These are phyloP conservation scores for Gaertneriomyces sp. DNA, from an alignment of 192 early-diverging fungal species.

Conservation along the genomic window DNA sequence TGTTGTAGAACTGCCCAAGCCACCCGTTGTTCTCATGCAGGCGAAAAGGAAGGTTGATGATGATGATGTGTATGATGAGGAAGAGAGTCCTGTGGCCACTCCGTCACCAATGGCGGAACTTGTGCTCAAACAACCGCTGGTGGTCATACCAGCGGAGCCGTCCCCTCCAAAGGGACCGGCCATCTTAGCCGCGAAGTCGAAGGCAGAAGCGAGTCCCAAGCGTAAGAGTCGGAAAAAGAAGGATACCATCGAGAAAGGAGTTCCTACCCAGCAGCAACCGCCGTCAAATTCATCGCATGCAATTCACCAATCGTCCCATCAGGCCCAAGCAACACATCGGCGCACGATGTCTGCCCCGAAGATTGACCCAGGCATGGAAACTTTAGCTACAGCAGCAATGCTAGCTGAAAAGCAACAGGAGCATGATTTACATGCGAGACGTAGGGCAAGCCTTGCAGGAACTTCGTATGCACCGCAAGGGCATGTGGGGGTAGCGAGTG, in stretches of 20 bases:
- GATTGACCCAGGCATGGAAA: background rate
- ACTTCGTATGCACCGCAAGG: background rate
- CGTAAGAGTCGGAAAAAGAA: background rate
- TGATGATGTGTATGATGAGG: slow-evolving; percentile 15
- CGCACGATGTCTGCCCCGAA: background rate
- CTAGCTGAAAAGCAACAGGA: background rate
- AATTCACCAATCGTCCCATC: background rate
- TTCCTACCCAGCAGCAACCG: background rate
- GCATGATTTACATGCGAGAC: background rate
- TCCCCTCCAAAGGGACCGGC: background rate
- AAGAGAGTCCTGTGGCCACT: background rate
- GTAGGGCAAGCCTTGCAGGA: background rate
- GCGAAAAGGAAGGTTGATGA: slow-evolving; percentile 4
- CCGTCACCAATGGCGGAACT: background rate
- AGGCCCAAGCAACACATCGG: background rate
- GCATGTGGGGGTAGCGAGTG: background rate
- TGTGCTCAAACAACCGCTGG: background rate
- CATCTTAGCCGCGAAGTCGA: background rate
- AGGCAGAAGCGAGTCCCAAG: background rate
- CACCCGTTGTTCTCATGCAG: slow-evolving; percentile 5
- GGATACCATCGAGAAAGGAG: too few relatives aligned
- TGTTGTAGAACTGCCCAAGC: slow-evolving; percentile 4
- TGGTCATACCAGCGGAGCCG: background rate
- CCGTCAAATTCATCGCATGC: background rate
- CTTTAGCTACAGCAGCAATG: background rate